Evolutionary conservation across 2,329 filamentous ascomycete genomes (phyloP), one percentile per base, ranked within the genome.

Genomic region (Basipetospora chlamydospora): DNA sequence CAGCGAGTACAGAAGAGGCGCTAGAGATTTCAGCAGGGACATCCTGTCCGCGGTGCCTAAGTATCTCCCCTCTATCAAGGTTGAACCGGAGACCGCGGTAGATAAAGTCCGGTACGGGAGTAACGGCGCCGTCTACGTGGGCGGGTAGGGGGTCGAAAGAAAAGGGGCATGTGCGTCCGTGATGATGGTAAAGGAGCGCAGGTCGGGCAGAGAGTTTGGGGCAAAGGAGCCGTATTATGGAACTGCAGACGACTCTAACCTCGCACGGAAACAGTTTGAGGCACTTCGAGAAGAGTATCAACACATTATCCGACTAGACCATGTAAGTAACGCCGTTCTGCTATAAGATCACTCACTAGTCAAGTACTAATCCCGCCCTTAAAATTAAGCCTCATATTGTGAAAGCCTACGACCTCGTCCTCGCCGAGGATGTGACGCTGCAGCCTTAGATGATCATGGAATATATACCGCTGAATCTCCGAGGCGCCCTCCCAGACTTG

Each of bases 381-480:
- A 18, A n/a, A 22, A 12, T 17, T n/a, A n/a, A 39, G 39, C 36
- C 39, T 25, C 33, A 41, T 21, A 39, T 39, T 33, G 32, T 41
- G 29, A 35, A 25, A 23, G 39, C 31, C 16, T 39, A 28, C 17
- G 35, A 41, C 11, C 18, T 41, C 9, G 31, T 41, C 23, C 6
- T 36, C 15, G 39, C 39, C 7, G 39, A 41, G 21, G 36, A 39
- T 17, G n/a, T 30, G 15, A 39, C 36, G 12, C 25, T 29, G 22
- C 31, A 35, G 28, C 36, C 39, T n/a, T 37, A 33, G 40, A 39
- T 39, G 40, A 41, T 41, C 23, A 23, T 41, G 10, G 37, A 39
- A 33, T 39, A 41, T 25, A 32, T 41, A 15, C 37, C 37, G n/a
- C 17, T 28, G 10, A 36, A 35, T n/a, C 39, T 41, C 18, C 16